These are phyloP conservation scores for Phaffia rhodozyma DNA, from an alignment of 1,284 basidiomycete species.

Conservation along the genomic window DNA sequence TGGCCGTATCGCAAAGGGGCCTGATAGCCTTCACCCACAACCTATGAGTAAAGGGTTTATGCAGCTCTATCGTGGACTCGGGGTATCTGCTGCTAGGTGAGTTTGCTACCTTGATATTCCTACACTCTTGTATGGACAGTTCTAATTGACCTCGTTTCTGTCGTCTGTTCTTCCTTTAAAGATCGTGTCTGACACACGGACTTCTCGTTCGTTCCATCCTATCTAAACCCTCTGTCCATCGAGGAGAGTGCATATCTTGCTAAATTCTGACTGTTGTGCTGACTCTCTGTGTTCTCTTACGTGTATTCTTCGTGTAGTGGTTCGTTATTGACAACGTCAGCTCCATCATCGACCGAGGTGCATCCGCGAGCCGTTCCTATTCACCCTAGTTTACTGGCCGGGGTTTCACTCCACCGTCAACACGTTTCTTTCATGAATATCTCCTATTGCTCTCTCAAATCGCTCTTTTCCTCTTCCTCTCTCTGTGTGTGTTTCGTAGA, in stretches of 20 bases:
- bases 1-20: constrained; percentile 59
- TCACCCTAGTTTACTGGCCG: no score
- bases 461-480: no score
- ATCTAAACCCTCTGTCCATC: no score
- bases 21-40: constrained; percentile 58
- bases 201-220: constrained; percentile 1
- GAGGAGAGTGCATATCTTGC: neutral
- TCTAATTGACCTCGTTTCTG: neutral
- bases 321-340: constrained; percentile 17
- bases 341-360: neutral
- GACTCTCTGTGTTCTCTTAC: neutral
- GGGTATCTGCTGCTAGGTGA: constrained; percentile 31
- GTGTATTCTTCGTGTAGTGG: neutral
- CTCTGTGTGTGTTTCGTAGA: no score
- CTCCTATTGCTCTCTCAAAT: no score
- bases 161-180: neutral
- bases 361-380: neutral
- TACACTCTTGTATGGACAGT: neutral
- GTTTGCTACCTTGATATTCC: neutral
- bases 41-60: constrained; percentile 55
- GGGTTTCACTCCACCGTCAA: no score
- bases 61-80: constrained; percentile 70
- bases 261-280: neutral
- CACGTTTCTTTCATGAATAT: no score
- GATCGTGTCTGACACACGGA: constrained; percentile 13